Conservation (phyloP, 2,329 filamentous ascomycete genomes). For the Aspergillus floridensis region DNA sequence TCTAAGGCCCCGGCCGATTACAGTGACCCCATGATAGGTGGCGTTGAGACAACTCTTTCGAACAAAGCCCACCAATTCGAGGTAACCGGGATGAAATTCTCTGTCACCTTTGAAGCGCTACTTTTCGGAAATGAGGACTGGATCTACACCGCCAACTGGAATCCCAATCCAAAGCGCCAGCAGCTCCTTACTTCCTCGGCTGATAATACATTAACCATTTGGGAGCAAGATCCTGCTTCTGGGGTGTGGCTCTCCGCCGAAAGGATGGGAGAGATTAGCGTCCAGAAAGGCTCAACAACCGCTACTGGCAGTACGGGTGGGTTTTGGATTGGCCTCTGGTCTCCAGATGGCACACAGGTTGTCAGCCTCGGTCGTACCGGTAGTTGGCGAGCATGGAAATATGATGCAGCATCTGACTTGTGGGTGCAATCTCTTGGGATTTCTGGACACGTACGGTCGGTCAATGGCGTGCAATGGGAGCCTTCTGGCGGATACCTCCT, state of each 20-base stretch:
- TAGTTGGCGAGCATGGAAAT: constrained; percentile 85
- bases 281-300: constrained; percentile 92
- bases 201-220: constrained; percentile 91
- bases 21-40: constrained; percentile 37
- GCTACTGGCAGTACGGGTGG: constrained; percentile 94
- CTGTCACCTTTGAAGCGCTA: constrained; percentile 88
- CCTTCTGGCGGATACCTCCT: constrained; percentile 78
- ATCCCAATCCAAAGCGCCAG: constrained; percentile 53
- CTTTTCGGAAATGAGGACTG: constrained; percentile 96
- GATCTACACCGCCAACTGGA: constrained; percentile 89
- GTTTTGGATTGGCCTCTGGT: constrained; percentile 96
- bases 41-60: constrained; percentile 67
- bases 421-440: constrained; percentile 78
- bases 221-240: constrained; percentile 78
- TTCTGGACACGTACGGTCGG: constrained; percentile 77
- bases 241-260: constrained; percentile 89
- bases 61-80: constrained; percentile 85
- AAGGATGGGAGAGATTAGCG: constrained; percentile 86
- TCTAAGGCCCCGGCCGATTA: constrained; percentile 47
- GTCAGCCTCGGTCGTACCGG: constrained; percentile 85
- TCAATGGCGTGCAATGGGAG: constrained; percentile 82
- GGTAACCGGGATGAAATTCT: constrained; percentile 62
- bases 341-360: constrained; percentile 69
- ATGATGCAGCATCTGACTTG: constrained; percentile 57
- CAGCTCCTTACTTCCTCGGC: constrained; percentile 87